A percentile compares a stretch with the other conserved stretches of the same genome.
Conservation (phyloP, 2,329 filamentous ascomycete species). For the Ciborinia camelliae region DNA sequence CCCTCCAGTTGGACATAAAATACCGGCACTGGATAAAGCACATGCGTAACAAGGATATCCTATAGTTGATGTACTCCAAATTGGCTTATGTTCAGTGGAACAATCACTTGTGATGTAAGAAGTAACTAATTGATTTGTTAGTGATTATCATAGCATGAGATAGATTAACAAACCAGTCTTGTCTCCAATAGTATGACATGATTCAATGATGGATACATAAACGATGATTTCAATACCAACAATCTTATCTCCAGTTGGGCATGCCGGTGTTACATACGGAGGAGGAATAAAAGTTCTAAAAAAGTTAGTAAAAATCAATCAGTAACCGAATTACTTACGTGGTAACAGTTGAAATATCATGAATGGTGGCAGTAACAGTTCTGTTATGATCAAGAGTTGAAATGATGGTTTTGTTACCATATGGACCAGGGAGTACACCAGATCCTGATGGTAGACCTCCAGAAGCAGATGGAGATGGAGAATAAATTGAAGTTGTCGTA, state of each 20-base stretch:
- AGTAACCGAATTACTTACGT: conserved; percentile 7
- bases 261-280: conserved; percentile 24
- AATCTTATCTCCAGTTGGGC: conserved; percentile 22
- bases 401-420: conserved; percentile 20
- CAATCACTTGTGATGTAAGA: conserved; percentile 21
- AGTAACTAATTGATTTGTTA: conserved; percentile 19
- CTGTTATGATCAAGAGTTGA: conserved; percentile 18
- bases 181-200: conserved; percentile 28
- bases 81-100: conserved; percentile 22
- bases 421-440: conserved; percentile 11
- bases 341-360: conserved; percentile 15
- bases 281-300: conserved; percentile 23
- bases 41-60: conserved; percentile 26
- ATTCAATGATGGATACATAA: conserved; percentile 35
- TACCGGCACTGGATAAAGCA: conserved; percentile 20
- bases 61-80: conserved; percentile 20
- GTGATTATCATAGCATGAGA: neutral
- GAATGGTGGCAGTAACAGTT: conserved; percentile 14
- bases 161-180: conserved; percentile 9
- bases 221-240: conserved; percentile 39
- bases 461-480: conserved; percentile 18
- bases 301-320: neutral
- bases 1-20: conserved; percentile 8
- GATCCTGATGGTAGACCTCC: conserved; percentile 16
- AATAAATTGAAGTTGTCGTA: conserved; percentile 15